A percentile compares a stretch with the other conserved stretches of the same genome.
phyloP scores from a whole-genome alignment of 768 basidiomycete species.

The Exsudoporus frostii region DNA sequence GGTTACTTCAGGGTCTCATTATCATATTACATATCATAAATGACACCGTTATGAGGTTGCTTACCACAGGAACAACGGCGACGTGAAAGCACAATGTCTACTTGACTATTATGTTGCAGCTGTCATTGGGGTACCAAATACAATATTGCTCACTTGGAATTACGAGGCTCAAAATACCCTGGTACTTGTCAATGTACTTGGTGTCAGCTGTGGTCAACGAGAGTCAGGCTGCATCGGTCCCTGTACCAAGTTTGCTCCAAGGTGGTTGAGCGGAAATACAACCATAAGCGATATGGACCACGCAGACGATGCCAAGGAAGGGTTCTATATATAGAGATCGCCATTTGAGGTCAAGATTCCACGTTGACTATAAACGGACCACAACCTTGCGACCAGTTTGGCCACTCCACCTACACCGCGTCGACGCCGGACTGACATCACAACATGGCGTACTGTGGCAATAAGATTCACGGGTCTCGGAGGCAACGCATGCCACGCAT shows the following conservation, averaged over 20 bases:
- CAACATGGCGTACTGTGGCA: constrained; percentile 1
- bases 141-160: neutral
- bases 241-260: neutral
- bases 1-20: constrained; percentile 15
- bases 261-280: constrained; percentile 28
- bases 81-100: neutral
- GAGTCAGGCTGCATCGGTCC: neutral
- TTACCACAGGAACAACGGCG: neutral
- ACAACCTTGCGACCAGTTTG: too few species aligned
- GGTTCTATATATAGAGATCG: neutral
- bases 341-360: constrained; percentile 10
- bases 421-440: neutral
- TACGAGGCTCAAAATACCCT: neutral
- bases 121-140: neutral
- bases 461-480: neutral
- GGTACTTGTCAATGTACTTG: neutral
- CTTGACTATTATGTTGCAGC: neutral
- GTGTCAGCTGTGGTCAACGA: neutral
- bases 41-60: neutral
- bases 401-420: neutral
- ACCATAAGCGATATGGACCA: constrained; percentile 7
- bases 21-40: constrained; percentile 3
- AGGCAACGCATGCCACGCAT: neutral
- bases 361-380: neutral
- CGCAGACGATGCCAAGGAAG: neutral